phyloP scores from a whole-genome alignment of 352 stramenopile genomes.

The Phytophthora lateralis region DNA sequence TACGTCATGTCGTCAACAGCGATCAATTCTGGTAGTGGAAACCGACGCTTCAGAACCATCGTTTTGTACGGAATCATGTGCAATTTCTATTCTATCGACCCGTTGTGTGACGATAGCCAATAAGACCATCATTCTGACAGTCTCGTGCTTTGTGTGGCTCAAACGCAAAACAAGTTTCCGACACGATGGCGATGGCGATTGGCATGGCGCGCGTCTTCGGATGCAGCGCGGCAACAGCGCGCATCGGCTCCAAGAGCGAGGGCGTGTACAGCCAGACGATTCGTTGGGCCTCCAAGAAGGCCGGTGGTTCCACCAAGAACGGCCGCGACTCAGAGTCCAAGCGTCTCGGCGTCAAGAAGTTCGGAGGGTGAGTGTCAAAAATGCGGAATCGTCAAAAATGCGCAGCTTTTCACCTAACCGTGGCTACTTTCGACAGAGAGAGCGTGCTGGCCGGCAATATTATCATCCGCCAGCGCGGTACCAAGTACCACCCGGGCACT shows the following conservation, averaged over 20 bases:
- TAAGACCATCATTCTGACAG: constrained; percentile 8
- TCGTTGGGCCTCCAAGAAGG: constrained; percentile 95
- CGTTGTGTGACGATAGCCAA: neutral
- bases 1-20: constrained; percentile 55
- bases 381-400: constrained; percentile 4
- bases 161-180: constrained; percentile 4
- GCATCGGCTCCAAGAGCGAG: constrained; percentile 37
- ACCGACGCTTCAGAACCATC: constrained; percentile 10
- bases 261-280: constrained; percentile 56
- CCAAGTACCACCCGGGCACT: constrained; percentile 94
- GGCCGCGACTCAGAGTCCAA: constrained; percentile 96
- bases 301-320: constrained; percentile 97
- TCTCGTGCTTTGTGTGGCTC: constrained; percentile 23
- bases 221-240: constrained; percentile 34
- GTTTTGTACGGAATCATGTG: constrained; percentile 4
- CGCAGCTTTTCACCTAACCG: neutral
- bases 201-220: constrained; percentile 71
- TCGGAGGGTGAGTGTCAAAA: constrained; percentile 72
- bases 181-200: constrained; percentile 76
- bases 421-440: constrained; percentile 42
- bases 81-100: neutral
- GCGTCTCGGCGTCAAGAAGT: constrained; percentile 98
- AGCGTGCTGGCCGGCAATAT: constrained; percentile 95
- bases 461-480: constrained; percentile 97
- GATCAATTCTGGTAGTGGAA: neutral